These are phyloP conservation scores for Marchantia polymorpha DNA, from an alignment of 225 moss, liverwort and hornwort genomes.

Conservation along the genomic window DNA sequence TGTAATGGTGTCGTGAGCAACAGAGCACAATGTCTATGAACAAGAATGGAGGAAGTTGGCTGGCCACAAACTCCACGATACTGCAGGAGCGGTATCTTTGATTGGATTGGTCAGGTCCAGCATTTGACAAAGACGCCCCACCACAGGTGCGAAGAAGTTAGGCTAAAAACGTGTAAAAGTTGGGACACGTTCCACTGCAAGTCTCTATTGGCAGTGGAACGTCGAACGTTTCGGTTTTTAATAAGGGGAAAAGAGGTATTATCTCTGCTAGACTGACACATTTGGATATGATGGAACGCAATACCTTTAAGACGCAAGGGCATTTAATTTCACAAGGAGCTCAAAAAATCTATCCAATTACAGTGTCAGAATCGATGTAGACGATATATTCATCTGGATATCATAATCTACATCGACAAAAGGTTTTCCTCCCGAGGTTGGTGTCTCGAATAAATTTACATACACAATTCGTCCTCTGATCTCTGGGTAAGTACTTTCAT, in stretches of 20 bases:
- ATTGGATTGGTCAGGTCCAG: neutral
- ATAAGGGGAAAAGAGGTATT: neutral
- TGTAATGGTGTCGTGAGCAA: no score
- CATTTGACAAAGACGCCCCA: neutral
- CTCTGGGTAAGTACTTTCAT: neutral
- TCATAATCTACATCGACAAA: neutral
- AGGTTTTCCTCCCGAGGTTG: neutral
- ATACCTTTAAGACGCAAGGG: neutral
- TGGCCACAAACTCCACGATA: no score
- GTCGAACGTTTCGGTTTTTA: no score
- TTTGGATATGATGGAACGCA: neutral
- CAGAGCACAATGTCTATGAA: no score
- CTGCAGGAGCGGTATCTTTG: no score
- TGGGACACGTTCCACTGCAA: neutral
- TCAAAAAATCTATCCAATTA: neutral
- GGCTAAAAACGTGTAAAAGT: neutral
- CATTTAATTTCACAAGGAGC: neutral
- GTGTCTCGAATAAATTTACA: neutral
- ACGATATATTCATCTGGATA: neutral
- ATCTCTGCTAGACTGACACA: neutral
- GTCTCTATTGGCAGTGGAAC: no score
- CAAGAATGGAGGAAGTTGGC: no score
- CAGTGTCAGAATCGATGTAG: neutral
- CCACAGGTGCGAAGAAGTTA: neutral
- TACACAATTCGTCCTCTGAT: neutral